Conservation (phyloP, 768 basidiomycete species). For the Tylopilus subfusipes region DNA sequence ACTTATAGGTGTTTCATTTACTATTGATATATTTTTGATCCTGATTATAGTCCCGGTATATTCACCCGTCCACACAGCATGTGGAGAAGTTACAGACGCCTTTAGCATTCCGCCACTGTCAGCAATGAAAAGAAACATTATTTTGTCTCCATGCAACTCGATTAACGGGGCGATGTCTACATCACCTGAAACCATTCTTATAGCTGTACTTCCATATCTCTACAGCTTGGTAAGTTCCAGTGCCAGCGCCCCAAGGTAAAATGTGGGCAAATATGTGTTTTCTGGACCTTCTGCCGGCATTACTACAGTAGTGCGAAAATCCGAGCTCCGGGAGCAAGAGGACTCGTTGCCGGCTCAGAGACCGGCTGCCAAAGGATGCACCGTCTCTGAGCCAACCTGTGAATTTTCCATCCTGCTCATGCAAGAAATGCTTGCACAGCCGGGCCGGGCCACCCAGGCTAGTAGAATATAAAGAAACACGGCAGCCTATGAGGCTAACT, state of each 20-base stretch:
- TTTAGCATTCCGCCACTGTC: background rate
- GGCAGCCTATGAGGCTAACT: background rate
- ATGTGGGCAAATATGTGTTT: background rate
- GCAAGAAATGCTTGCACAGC: slow-evolving; percentile 14
- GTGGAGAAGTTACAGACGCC: background rate
- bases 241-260: slow-evolving; percentile 1
- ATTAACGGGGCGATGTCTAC: background rate
- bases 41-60: background rate
- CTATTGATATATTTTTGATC: background rate
- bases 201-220: background rate
- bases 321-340: background rate
- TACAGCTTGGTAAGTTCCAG: slow-evolving; percentile 26
- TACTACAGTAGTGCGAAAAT: background rate
- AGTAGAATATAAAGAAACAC: slow-evolving; percentile 16
- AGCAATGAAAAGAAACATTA: background rate
- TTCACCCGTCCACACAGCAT: background rate
- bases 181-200: background rate
- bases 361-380: slow-evolving; percentile 3
- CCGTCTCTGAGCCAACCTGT: slow-evolving; percentile 24
- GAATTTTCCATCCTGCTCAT: slow-evolving; percentile 1
- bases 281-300: background rate
- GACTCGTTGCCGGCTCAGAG: background rate
- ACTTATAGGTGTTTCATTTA: background rate
- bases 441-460: background rate
- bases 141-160: background rate